Evolutionary conservation across 768 basidiomycete genomes (phyloP).

Genomic region (Hypsizygus marmoreus): DNA sequence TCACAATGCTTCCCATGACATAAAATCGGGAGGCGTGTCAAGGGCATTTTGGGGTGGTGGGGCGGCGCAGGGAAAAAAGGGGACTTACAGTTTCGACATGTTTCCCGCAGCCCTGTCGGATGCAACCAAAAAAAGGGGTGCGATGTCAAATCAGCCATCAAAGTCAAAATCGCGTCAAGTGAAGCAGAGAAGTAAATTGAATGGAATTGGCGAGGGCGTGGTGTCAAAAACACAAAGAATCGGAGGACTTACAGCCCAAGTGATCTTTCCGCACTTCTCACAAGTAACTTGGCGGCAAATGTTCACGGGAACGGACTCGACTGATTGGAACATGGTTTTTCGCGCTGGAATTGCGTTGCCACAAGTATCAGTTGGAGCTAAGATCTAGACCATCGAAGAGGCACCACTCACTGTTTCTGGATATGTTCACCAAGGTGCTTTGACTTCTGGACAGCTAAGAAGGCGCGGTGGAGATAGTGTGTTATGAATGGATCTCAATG

Average conservation of each 20-base stretch:
- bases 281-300: conserved; percentile 61
- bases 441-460: no score
- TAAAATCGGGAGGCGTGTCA: conserved; percentile 4
- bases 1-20: conserved; percentile 7
- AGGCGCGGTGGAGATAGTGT: no score
- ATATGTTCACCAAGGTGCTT: no score
- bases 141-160: conserved; percentile 11
- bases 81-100: conserved; percentile 64
- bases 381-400: no score
- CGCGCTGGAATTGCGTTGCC: background rate
- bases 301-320: conserved; percentile 41
- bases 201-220: background rate
- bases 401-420: no score
- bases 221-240: background rate
- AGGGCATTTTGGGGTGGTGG: conserved; percentile 11
- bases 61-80: conserved; percentile 5
- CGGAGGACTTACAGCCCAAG: conserved; percentile 59
- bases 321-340: conserved; percentile 10
- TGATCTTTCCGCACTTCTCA: conserved; percentile 63
- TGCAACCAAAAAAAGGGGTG: conserved; percentile 16
- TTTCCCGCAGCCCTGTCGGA: conserved; percentile 69
- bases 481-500: no score
- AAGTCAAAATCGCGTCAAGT: background rate
- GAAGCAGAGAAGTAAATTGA: background rate
- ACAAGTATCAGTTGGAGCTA: background rate